These are phyloP conservation scores for Coix lacrymajobi DNA, from an alignment of 176 grass and related monocot species.

Conservation along the genomic window DNA sequence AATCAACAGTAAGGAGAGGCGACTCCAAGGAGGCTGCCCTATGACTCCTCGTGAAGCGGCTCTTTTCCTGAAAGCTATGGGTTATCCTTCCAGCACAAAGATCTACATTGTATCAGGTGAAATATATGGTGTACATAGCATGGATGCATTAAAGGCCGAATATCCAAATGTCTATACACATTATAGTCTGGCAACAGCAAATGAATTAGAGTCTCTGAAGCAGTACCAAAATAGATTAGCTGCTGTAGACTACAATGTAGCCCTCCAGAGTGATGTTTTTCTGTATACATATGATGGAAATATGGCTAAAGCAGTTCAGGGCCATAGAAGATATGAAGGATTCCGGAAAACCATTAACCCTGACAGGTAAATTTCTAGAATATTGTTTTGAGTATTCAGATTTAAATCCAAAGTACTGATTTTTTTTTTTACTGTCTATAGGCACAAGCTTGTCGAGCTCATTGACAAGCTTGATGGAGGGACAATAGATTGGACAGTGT, in stretches of 20 bases:
- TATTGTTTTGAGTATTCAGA: conserved; percentile 23
- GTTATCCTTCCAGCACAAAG: conserved; percentile 88
- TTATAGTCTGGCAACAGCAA: conserved; percentile 44
- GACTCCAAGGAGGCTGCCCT: conserved; percentile 85
- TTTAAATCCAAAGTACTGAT: conserved; percentile 16
- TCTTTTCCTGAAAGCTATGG: conserved; percentile 89
- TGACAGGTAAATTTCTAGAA: conserved; percentile 5
- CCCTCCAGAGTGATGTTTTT: conserved; percentile 79
- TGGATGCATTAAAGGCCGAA: conserved; percentile 55
- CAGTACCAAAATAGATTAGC: conserved; percentile 81
- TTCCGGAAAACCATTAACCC: conserved; percentile 84
- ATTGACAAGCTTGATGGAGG: conserved; percentile 77
- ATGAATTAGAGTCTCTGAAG: conserved; percentile 58
- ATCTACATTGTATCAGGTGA: conserved; percentile 94
- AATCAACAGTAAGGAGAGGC: conserved; percentile 72
- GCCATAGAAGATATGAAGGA: conserved; percentile 87
- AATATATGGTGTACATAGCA: conserved; percentile 80
- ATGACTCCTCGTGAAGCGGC: conserved; percentile 91
- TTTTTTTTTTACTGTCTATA: conserved; percentile 26
- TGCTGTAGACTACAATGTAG: conserved; percentile 85
- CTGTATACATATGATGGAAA: conserved; percentile 97
- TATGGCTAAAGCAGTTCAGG: conserved; percentile 96
- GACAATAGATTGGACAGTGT: conserved; percentile 55
- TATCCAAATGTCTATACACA: conserved; percentile 91
- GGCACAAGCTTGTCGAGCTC: conserved; percentile 69